Evolutionary conservation across 1,139 yeast species (phyloP).

Genomic region (Taphrina wiesneri): DNA sequence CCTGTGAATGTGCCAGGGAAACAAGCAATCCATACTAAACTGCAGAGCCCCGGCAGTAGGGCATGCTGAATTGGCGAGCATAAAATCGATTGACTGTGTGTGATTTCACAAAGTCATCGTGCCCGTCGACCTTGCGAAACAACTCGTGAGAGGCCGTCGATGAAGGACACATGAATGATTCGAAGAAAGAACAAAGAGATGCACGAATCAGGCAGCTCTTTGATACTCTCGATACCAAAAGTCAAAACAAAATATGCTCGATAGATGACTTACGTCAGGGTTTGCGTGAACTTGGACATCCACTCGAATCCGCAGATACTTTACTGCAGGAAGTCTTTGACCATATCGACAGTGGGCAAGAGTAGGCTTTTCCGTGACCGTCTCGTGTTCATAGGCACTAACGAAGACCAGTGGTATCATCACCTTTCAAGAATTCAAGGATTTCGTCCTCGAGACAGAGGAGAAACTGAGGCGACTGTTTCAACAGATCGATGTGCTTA

Average conservation of each 20-base stretch:
- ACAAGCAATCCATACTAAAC: too few species aligned
- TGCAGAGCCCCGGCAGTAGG: too few species aligned
- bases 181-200: constrained; percentile 36
- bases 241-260: constrained; percentile 39
- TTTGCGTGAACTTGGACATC: constrained; percentile 42
- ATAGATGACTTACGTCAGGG: constrained; percentile 41
- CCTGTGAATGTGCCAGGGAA: too few species aligned
- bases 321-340: constrained; percentile 58
- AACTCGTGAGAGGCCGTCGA: background rate
- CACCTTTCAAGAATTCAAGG: constrained; percentile 61
- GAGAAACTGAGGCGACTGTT: constrained; percentile 71
- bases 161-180: constrained; percentile 16
- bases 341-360: constrained; percentile 57
- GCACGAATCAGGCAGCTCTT: constrained; percentile 48
- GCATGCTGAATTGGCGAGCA: too few species aligned
- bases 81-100: background rate
- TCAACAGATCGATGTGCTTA: constrained; percentile 65
- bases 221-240: constrained; percentile 39
- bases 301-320: constrained; percentile 64
- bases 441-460: constrained; percentile 64
- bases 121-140: background rate
- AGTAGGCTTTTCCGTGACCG: constrained; percentile 48
- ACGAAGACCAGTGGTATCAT: constrained; percentile 1
- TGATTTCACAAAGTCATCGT: background rate
- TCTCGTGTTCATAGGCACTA: constrained; percentile 22